Evolutionary conservation across 129 eudicot genomes (phyloP), one percentile per base, ranked within the genome.

Genomic region (Dittrichia graveolens): DNA sequence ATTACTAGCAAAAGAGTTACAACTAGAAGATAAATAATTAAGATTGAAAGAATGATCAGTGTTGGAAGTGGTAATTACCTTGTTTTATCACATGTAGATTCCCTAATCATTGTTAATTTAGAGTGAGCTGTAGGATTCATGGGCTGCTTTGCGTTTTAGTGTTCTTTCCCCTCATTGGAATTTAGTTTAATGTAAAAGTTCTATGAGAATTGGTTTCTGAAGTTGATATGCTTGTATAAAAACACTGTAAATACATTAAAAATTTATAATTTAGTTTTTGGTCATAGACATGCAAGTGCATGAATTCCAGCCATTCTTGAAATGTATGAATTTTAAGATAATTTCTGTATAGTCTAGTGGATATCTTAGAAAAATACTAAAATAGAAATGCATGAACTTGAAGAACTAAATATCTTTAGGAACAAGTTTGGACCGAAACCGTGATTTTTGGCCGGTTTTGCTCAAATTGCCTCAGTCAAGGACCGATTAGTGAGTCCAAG

Each of bases 11-110:
- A 63, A 74, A 39, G 3, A 40, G 47, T 45, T 72, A 37, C 44
- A 60, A 45, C n/a, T 38, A 5, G 37, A 53, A 69, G 64, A 53
- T 69, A 18, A 69, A 58, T 46, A 47, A 72, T 35, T n/a, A 43
- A 58, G 53, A 43, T 11, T 54, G 8, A 45, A 45, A 19, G 10
- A 19, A 39, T 50, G 8, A 43, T 72, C 24, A 72, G 8, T n/a
- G 45, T 12, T 34, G 53, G 42, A 14, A 31, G 35, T 10, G 56
- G n/a, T 19, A 56, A 5, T 0, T 58, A 31, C 43, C 40, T 7
- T 50, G 43, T 19, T 54, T 52, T 9, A 12, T 16, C 52, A 18
- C 13, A 19, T 43, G 35, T 55, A 55, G 49, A 71, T 55, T 40
- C 45, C 37, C 46, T 50, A 39, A 53, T 38, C 19, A 11, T 53